Evolutionary conservation across 495 filamentous ascomycete species (phyloP).

Genomic region (Chaetomium fimeti): DNA sequence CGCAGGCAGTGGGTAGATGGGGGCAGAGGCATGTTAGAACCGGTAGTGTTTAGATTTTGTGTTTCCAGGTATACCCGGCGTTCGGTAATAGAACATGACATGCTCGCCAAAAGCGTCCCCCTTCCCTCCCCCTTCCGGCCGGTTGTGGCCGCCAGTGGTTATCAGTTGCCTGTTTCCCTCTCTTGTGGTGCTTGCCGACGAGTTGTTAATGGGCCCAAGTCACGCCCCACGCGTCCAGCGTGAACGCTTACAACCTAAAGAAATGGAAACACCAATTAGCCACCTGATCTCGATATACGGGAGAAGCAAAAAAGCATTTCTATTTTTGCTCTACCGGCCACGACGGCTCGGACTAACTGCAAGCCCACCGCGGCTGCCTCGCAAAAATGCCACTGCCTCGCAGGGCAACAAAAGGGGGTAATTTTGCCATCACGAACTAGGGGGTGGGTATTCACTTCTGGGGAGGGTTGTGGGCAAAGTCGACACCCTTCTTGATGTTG

Average conservation of each 20-base stretch:
- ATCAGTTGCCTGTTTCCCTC: background rate
- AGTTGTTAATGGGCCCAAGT: background rate
- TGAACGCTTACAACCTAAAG: conserved; percentile 26
- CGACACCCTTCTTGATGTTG: conserved; percentile 91
- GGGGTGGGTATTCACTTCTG: conserved; percentile 42
- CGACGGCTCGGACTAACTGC: conserved; percentile 17
- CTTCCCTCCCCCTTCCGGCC: background rate
- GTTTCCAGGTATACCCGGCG: background rate
- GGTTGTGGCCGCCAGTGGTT: background rate
- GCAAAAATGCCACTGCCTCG: background rate
- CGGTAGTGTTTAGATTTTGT: background rate
- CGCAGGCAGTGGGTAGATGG: background rate
- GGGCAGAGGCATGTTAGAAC: background rate
- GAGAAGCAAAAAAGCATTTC: conserved; percentile 20
- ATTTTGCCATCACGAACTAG: conserved; percentile 16
- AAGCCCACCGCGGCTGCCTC: conserved; percentile 8
- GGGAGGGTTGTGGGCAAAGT: conserved; percentile 75
- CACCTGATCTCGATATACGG: conserved; percentile 17
- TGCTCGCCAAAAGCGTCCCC: too few relatives aligned
- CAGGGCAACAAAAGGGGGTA: background rate
- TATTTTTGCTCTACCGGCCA: conserved; percentile 39
- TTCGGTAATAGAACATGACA: background rate
- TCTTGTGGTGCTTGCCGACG: background rate
- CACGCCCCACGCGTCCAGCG: background rate
- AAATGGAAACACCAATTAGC: conserved; percentile 26